Conservation (phyloP, 352 stramenopile genomes). For the Globisporangium parvum region DNA sequence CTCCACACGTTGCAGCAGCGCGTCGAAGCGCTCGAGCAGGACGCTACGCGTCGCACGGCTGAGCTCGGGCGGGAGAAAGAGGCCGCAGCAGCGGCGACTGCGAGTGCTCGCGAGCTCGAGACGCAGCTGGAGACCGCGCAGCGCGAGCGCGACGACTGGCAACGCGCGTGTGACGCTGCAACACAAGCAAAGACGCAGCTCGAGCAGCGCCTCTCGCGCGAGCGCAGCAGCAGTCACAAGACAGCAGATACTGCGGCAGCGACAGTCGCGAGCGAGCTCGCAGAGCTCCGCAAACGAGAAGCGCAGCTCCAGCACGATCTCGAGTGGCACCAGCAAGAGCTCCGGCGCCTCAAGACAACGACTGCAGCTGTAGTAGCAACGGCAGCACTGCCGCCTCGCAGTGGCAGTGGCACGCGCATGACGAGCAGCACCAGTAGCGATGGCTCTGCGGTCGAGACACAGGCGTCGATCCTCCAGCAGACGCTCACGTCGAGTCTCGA, state of each 20-base stretch:
- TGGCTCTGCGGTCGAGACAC: conserved; percentile 19
- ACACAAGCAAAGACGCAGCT: conserved; percentile 29
- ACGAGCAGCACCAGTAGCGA: background rate
- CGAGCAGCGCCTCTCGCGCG: conserved; percentile 20
- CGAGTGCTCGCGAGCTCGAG: conserved; percentile 32
- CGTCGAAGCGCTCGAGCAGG: conserved; percentile 30
- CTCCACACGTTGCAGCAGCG: conserved; percentile 25
- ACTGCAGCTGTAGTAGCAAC: background rate
- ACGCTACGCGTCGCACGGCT: conserved; percentile 19
- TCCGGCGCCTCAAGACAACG: conserved; percentile 33
- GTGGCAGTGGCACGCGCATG: background rate
- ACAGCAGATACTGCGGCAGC: conserved; percentile 7
- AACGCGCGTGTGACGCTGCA: conserved; percentile 31
- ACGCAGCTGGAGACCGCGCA: conserved; percentile 35
- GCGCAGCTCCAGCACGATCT: conserved; percentile 47
- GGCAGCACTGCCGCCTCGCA: background rate
- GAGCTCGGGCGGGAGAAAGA: conserved; percentile 35
- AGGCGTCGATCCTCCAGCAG: conserved; percentile 58
- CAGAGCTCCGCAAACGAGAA: conserved; percentile 35
- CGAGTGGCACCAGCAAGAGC: conserved; percentile 54
- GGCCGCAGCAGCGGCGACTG: conserved; percentile 16
- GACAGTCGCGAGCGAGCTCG: conserved; percentile 23
- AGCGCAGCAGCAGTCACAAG: conserved; percentile 7
- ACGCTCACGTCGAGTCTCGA: conserved; percentile 28
- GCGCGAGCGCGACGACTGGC: conserved; percentile 47